Base-by-base conservation (phyloP, 495 filamentous ascomycete genomes). In the Penicillium cataractarum region DNA sequence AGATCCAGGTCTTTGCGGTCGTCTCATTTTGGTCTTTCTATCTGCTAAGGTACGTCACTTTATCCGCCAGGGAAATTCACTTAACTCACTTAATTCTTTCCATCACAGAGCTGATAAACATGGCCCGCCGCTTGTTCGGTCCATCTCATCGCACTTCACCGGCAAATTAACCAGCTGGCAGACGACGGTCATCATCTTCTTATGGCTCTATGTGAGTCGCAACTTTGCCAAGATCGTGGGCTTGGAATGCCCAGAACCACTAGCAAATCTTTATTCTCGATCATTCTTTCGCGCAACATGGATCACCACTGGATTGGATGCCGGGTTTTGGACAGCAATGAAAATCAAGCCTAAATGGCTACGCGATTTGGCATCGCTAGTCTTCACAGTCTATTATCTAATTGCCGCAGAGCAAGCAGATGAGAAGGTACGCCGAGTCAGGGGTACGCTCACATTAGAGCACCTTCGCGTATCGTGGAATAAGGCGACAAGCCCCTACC, bases 251-350 rank as follows among this genome's bases (percentile, higher is more conserved):
- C 95, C 95, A 15, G 95, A 99, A 61, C 95, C 95, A 22, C 81
- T 99, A 65, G 90, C 93, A 54, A 97, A 97, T 72, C 89, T 98
- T 67, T 99, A 99, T 77, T 91, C 89, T 49, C 83, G 92, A 49
- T 88, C 90, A n/a, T 99, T 96, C 78, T 99, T 97, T 76, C 89
- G 96, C 51, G 96, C 95, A 69, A 98, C 95, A 80, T 98, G 94
- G 95, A 86, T 97, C 24, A 89, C 94, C 40, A 99, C 95, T 0
- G 95, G 92, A 0, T 74, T 99, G 59, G 95, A 99, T 72, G 95
- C 95, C 10, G 95, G 95, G 0, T 99, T 97, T 74, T 99, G 95
- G 95, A 96, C 92, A 0, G 96, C 95, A 6, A 99, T 99, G 95
- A 89, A 87, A 57, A 90, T 99, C 54, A 84, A 84, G 50, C 85